phyloP scores from a whole-genome alignment of 2,329 filamentous ascomycete genomes.

The Bisporella sp. region DNA sequence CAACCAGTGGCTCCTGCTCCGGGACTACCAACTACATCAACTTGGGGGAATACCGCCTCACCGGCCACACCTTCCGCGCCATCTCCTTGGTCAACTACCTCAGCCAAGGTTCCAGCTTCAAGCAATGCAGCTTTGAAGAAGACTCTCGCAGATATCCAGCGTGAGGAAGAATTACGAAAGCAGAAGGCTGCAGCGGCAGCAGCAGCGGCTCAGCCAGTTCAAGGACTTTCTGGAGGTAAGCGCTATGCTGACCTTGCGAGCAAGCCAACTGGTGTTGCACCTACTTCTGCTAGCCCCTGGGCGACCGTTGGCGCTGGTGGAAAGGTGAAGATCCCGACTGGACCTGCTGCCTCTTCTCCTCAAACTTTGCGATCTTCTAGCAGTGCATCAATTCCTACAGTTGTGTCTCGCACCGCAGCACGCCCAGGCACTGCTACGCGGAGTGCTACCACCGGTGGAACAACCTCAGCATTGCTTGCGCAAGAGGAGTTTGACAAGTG shows the following conservation, averaged over 20 bases:
- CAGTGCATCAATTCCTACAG: slow-evolving; percentile 15
- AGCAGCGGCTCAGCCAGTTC: slow-evolving; percentile 33
- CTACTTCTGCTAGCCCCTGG: slow-evolving; percentile 62
- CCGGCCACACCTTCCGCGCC: slow-evolving; percentile 22
- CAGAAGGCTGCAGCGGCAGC: slow-evolving; percentile 47
- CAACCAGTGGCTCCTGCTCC: slow-evolving; percentile 59
- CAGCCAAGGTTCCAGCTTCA: slow-evolving; percentile 31
- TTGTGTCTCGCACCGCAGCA: slow-evolving; percentile 27
- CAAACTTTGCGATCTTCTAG: slow-evolving; percentile 32
- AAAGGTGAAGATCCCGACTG: slow-evolving; percentile 73
- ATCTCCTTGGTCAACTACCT: slow-evolving; percentile 42
- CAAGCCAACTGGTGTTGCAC: slow-evolving; percentile 49
- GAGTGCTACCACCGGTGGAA: slow-evolving; percentile 38
- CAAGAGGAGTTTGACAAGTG: slow-evolving; percentile 93
- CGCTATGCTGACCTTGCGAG: slow-evolving; percentile 91
- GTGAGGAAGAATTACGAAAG: slow-evolving; percentile 89
- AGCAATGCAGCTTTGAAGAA: slow-evolving; percentile 55
- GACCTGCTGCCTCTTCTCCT: slow-evolving; percentile 43
- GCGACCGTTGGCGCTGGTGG: slow-evolving; percentile 91
- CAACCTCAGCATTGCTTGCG: slow-evolving; percentile 38
- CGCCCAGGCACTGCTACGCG: slow-evolving; percentile 47
- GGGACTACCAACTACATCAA: slow-evolving; percentile 80
- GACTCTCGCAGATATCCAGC: slow-evolving; percentile 91
- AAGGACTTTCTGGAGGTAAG: slow-evolving; percentile 55
- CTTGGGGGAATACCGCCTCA: slow-evolving; percentile 52